These are phyloP conservation scores for Venturia pyrina DNA, from an alignment of 2,329 filamentous ascomycete species.

Conservation along the genomic window DNA sequence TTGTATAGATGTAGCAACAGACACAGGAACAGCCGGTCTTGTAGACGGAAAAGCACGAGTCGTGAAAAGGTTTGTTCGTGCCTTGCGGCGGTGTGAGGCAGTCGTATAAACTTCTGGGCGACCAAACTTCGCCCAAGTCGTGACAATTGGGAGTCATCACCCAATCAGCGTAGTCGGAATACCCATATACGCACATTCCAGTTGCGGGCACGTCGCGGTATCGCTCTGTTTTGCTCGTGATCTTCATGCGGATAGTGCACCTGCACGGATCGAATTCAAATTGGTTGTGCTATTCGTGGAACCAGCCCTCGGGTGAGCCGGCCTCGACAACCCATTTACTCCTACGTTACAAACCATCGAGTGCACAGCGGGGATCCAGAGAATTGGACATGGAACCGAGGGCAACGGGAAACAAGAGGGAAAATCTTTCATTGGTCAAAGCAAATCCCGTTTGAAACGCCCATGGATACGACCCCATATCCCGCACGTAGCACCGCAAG, in stretches of 20 bases:
- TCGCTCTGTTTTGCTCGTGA: background rate
- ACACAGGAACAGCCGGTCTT: background rate
- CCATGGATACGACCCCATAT: background rate
- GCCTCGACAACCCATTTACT: no score
- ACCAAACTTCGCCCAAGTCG: background rate
- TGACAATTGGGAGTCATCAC: background rate
- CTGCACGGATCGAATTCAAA: no score
- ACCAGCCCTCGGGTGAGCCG: background rate
- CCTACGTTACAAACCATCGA: no score
- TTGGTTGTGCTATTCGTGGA: background rate
- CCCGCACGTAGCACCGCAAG: background rate
- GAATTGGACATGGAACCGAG: no score
- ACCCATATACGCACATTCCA: background rate
- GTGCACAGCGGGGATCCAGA: no score
- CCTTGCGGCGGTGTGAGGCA: no score
- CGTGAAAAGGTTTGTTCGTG: no score
- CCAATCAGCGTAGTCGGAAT: background rate
- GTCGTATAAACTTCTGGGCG: background rate
- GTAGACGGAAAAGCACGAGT: background rate
- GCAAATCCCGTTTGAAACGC: slow-evolving; percentile 1
- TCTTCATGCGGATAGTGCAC: background rate
- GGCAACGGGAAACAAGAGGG: background rate
- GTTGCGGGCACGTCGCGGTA: background rate
- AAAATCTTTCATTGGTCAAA: background rate
- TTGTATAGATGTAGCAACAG: background rate